phyloP scores from a whole-genome alignment of 768 basidiomycete genomes.

The Mycena galopus region DNA sequence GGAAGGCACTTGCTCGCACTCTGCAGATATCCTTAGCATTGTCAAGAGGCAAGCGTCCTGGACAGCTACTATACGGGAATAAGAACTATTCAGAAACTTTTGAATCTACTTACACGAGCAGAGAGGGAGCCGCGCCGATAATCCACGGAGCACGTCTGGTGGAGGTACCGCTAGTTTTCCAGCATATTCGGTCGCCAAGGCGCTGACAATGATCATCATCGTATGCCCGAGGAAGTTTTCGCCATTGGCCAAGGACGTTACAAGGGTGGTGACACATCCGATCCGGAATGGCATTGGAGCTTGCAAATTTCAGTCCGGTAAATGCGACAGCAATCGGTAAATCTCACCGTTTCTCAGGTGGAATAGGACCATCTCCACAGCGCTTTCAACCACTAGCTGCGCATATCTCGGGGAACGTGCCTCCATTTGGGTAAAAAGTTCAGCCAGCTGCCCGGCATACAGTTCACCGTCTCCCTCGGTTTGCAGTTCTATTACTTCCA shows the following conservation, averaged over 20 bases:
- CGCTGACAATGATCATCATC: slow-evolving; percentile 74
- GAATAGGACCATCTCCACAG: slow-evolving; percentile 68
- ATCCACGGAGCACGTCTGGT: slow-evolving; percentile 58
- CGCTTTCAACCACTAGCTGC: slow-evolving; percentile 63
- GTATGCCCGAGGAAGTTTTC: slow-evolving; percentile 63
- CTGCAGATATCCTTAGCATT: slow-evolving; percentile 75
- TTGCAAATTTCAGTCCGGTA: slow-evolving; percentile 40
- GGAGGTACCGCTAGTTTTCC: slow-evolving; percentile 65
- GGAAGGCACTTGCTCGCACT: slow-evolving; percentile 67
- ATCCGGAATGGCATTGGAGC: slow-evolving; percentile 57
- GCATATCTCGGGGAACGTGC: slow-evolving; percentile 44
- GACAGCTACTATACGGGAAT: slow-evolving; percentile 64
- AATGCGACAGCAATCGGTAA: slow-evolving; percentile 4
- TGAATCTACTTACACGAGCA: slow-evolving; percentile 57
- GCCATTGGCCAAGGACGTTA: slow-evolving; percentile 58
- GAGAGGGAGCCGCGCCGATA: slow-evolving; percentile 55
- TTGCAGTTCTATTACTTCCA: slow-evolving; percentile 68
- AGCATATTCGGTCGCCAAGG: slow-evolving; percentile 74
- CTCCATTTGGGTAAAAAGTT: slow-evolving; percentile 56
- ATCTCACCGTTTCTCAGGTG: slow-evolving; percentile 65
- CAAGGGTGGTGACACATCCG: slow-evolving; percentile 57
- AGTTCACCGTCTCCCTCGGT: slow-evolving; percentile 64
- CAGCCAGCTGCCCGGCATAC: slow-evolving; percentile 67
- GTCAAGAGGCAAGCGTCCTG: slow-evolving; percentile 81
- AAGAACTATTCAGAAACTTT: slow-evolving; percentile 16